A percentile compares a stretch with the other conserved stretches of the same genome.
Evolutionary conservation across 2,329 filamentous ascomycete genomes (phyloP).

Genomic region (Fusarium sp.): DNA sequence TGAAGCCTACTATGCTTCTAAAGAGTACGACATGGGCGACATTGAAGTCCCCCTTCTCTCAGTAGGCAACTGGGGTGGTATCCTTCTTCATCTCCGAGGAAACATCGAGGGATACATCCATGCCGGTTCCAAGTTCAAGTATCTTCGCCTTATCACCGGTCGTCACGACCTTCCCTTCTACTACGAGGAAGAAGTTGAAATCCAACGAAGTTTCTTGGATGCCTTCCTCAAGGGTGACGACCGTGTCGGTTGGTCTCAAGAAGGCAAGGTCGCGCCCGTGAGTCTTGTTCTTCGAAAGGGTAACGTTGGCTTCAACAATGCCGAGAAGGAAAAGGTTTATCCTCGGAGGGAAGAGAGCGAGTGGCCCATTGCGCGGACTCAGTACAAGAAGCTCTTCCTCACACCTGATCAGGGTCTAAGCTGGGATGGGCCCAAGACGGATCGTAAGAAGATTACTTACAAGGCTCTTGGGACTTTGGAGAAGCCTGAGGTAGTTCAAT

Average conservation of each 20-base stretch:
- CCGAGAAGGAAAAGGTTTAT: constrained; percentile 69
- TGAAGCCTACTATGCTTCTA: constrained; percentile 72
- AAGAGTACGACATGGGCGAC: constrained; percentile 73
- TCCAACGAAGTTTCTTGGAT: constrained; percentile 76
- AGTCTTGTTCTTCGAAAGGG: constrained; percentile 73
- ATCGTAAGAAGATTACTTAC: constrained; percentile 64
- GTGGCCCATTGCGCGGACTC: constrained; percentile 76
- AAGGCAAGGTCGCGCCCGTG: constrained; percentile 70
- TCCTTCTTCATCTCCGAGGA: constrained; percentile 75
- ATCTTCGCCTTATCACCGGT: constrained; percentile 76
- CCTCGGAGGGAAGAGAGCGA: constrained; percentile 67
- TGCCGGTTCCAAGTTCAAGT: constrained; percentile 76
- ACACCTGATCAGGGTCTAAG: constrained; percentile 59
- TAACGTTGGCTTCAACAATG: constrained; percentile 74
- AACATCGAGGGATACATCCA: constrained; percentile 75
- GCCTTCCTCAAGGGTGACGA: constrained; percentile 79
- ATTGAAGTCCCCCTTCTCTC: constrained; percentile 75
- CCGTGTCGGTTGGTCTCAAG: constrained; percentile 67
- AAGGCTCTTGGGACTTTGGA: constrained; percentile 69
- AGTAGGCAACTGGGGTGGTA: constrained; percentile 79
- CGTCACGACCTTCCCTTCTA: constrained; percentile 80
- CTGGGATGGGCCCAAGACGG: constrained; percentile 18
- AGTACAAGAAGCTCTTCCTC: constrained; percentile 73
- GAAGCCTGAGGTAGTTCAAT: constrained; percentile 66
- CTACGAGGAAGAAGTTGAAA: constrained; percentile 74